These are phyloP conservation scores for Debaryomyces coudertii DNA, from an alignment of 1,139 yeast species.

Conservation along the genomic window DNA sequence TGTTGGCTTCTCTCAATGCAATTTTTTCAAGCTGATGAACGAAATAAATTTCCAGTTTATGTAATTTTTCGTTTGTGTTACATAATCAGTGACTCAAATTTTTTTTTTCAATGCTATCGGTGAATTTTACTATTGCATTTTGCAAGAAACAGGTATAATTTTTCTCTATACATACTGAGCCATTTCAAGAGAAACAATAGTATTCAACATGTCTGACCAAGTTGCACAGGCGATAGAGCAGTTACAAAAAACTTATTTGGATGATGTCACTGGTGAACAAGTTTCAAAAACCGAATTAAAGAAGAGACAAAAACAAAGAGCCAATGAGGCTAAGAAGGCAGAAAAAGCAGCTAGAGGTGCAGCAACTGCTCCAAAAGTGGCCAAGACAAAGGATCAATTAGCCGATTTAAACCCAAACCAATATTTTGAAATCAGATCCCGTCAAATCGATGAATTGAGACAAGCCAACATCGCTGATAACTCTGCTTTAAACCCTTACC, in stretches of 20 bases:
- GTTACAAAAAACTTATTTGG: conserved; percentile 84
- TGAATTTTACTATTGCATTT: neutral
- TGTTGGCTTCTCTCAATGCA: conserved; percentile 1
- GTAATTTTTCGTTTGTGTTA: conserved; percentile 1
- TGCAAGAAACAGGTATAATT: neutral
- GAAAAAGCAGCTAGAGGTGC: conserved; percentile 77
- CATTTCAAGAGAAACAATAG: neutral
- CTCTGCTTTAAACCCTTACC: conserved; percentile 81
- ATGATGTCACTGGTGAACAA: conserved; percentile 94
- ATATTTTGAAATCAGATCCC: conserved; percentile 89
- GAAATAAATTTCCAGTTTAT: conserved; percentile 2
- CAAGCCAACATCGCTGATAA: conserved; percentile 53
- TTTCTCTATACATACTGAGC: neutral
- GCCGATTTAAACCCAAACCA: conserved; percentile 95
- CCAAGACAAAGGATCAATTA: conserved; percentile 65
- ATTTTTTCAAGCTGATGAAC: conserved; percentile 8
- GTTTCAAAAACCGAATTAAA: conserved; percentile 96
- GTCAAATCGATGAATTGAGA: conserved; percentile 84
- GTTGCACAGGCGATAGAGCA: conserved; percentile 73
- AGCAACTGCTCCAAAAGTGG: conserved; percentile 52
- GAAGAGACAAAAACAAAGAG: conserved; percentile 91
- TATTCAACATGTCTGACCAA: conserved; percentile 41
- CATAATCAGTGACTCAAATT: conserved; percentile 9
- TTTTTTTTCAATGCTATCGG: conserved; percentile 10
- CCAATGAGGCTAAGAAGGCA: conserved; percentile 85